Evolutionary conservation across 805 yeast genomes (phyloP).

Genomic region (Blastobotrys americana): DNA sequence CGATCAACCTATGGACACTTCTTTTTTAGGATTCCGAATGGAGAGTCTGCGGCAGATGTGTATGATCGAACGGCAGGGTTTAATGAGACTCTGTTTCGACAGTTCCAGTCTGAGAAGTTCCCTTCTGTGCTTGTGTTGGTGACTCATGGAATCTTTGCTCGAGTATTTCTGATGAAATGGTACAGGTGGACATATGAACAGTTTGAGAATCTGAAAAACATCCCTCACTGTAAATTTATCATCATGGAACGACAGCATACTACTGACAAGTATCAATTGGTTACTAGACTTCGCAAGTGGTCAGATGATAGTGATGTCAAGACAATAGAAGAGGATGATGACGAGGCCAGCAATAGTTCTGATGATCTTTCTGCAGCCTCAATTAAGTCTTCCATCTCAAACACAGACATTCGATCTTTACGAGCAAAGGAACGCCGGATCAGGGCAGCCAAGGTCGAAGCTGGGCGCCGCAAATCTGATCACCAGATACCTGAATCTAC

Average conservation of each 20-base stretch:
- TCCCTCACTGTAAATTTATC: conserved; percentile 77
- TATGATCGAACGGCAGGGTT: conserved; percentile 86
- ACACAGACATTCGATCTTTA: background rate
- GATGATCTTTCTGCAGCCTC: background rate
- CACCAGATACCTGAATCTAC: too few relatives aligned
- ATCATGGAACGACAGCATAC: conserved; percentile 60
- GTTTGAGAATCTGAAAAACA: conserved; percentile 74
- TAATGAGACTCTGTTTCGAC: conserved; percentile 78
- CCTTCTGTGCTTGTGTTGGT: conserved; percentile 80
- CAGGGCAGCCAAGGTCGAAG: background rate
- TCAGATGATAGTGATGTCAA: conserved; percentile 35
- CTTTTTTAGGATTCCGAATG: conserved; percentile 85
- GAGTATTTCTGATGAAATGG: conserved; percentile 93
- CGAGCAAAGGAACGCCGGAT: background rate
- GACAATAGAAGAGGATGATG: conserved; percentile 18
- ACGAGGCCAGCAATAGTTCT: conserved; percentile 8
- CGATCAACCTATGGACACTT: conserved; percentile 83
- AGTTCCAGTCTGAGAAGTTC: conserved; percentile 58
- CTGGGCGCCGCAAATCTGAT: background rate
- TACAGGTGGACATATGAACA: conserved; percentile 87
- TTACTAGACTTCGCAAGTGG: conserved; percentile 67
- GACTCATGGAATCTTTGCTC: conserved; percentile 90
- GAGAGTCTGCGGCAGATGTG: conserved; percentile 95
- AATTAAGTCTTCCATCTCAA: background rate
- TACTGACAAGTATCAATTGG: conserved; percentile 42